phyloP scores from a whole-genome alignment of 2,329 filamentous ascomycete species.

The Helminthosporium solani region DNA sequence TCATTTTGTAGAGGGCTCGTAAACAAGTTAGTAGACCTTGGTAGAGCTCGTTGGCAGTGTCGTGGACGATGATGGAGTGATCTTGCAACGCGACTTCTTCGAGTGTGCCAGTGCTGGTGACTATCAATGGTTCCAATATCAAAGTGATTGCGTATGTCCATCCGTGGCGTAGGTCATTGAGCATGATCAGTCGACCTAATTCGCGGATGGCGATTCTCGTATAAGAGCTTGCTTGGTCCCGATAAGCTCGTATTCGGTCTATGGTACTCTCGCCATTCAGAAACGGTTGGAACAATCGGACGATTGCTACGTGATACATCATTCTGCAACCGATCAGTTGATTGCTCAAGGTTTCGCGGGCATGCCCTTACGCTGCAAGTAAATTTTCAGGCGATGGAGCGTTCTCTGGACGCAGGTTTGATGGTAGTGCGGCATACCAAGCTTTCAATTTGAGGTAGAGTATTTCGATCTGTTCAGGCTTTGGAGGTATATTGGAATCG shows the following conservation, averaged over 20 bases:
- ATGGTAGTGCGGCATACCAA: conserved; percentile 25
- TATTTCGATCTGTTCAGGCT: conserved; percentile 20
- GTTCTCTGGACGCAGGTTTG: conserved; percentile 19
- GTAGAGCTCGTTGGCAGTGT: conserved; percentile 23
- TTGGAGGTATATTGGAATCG: conserved; percentile 7
- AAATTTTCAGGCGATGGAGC: conserved; percentile 27
- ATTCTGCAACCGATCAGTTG: conserved; percentile 23
- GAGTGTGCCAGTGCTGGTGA: conserved; percentile 27
- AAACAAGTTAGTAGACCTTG: conserved; percentile 31
- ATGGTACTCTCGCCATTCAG: conserved; percentile 11
- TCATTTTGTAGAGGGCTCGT: conserved; percentile 22
- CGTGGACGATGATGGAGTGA: conserved; percentile 2
- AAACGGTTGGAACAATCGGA: conserved; percentile 28
- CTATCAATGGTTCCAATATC: conserved; percentile 28
- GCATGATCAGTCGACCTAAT: conserved; percentile 22
- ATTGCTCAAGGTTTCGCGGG: not conserved
- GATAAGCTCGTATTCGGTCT: conserved; percentile 15
- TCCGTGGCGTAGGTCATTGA: conserved; percentile 28
- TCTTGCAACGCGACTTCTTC: conserved; percentile 24
- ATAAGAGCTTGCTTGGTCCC: conserved; percentile 17
- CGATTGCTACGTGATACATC: conserved; percentile 27
- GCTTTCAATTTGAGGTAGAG: conserved; percentile 22
- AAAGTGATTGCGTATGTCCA: conserved; percentile 27
- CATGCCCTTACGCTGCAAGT: conserved; percentile 28
- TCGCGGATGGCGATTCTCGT: conserved; percentile 21